Conservation (phyloP, 345 rosid genomes). For the Gossypium ekmanianum region DNA sequence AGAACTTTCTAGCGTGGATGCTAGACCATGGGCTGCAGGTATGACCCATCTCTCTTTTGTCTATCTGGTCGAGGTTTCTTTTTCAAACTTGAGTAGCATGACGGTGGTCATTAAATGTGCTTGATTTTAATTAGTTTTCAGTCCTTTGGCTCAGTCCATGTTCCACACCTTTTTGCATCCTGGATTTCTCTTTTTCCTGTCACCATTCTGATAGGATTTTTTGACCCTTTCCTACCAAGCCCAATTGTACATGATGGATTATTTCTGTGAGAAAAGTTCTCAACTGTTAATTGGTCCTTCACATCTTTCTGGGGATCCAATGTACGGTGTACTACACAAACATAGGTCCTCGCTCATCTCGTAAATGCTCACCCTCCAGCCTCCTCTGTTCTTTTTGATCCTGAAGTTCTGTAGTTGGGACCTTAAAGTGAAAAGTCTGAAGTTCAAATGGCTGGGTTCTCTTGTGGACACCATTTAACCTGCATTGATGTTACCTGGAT, state of each 20-base stretch:
- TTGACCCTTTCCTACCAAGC: background rate
- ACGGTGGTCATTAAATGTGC: constrained; percentile 4
- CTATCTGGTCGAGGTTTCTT: constrained; percentile 15
- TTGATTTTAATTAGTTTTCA: background rate
- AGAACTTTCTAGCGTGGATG: constrained; percentile 58
- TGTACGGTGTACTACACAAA: background rate
- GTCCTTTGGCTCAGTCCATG: background rate
- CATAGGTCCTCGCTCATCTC: background rate
- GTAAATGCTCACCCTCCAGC: background rate
- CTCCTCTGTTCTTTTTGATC: background rate
- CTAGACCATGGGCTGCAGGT: constrained; percentile 76
- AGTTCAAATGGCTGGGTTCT: background rate
- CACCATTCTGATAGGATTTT: background rate
- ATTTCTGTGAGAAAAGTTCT: background rate
- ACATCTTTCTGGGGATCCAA: background rate
- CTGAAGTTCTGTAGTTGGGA: background rate
- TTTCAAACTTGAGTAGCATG: constrained; percentile 1
- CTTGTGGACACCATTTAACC: background rate
- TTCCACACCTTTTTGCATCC: background rate
- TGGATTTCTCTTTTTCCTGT: background rate
- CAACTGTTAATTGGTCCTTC: background rate
- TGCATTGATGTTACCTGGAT: background rate
- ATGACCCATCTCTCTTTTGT: constrained; percentile 17
- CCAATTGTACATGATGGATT: background rate
- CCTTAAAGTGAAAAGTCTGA: background rate